phyloP scores from a whole-genome alignment of 176 grass and related monocot genomes.

The Zoysia japonica region DNA sequence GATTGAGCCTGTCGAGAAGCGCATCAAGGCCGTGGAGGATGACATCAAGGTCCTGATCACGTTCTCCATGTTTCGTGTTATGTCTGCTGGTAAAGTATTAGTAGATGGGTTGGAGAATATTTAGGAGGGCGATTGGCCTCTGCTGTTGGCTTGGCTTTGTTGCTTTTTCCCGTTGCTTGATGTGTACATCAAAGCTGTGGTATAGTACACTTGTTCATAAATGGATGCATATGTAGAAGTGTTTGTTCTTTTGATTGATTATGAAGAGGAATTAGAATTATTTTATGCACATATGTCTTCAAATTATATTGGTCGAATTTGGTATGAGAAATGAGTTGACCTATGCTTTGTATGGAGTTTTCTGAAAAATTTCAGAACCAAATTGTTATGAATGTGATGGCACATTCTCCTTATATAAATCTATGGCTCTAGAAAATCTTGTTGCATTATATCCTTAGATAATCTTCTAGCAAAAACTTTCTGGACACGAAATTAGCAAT shows the following conservation, averaged over 20 bases:
- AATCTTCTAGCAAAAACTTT: not conserved
- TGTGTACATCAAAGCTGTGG: not conserved
- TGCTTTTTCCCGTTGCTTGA: not conserved
- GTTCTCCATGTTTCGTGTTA: not conserved
- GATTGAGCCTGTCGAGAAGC: conserved; percentile 56
- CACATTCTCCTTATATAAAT: not conserved
- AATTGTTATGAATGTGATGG: not conserved
- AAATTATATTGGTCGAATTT: not conserved
- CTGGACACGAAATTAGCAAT: conserved; percentile 3
- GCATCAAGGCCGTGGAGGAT: conserved; percentile 61
- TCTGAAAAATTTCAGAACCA: not conserved
- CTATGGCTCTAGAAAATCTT: not conserved
- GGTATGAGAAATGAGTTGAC: not conserved
- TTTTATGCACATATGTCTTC: not conserved
- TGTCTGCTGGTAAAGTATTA: conserved; percentile 10
- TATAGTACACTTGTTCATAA: not conserved
- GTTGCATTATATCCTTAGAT: not conserved
- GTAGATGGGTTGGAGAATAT: conserved; percentile 19
- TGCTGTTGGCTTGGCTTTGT: not conserved
- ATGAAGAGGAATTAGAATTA: not conserved
- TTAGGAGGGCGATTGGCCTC: not conserved
- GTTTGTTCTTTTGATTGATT: not conserved
- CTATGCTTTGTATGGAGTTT: not conserved
- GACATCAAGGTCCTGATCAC: conserved; percentile 55
- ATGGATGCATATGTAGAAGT: not conserved